Evolutionary conservation across 768 basidiomycete species (phyloP).

Genomic region (Auricularia sp.): DNA sequence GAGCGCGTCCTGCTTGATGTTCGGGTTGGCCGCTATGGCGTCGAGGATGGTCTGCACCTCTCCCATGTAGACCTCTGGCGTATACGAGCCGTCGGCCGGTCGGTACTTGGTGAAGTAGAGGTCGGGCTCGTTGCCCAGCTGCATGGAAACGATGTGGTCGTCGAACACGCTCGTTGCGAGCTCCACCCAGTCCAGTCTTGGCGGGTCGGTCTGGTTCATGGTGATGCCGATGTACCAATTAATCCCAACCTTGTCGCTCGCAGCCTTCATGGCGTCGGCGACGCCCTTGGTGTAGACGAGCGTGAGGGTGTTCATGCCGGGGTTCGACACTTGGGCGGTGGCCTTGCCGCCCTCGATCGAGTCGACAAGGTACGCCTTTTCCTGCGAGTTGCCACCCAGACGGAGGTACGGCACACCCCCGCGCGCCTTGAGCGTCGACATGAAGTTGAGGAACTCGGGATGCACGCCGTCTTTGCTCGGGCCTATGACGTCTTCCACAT

Average conservation of each 20-base stretch:
- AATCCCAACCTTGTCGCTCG: not conserved
- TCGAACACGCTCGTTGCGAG: conserved; percentile 23
- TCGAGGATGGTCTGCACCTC: conserved; percentile 43
- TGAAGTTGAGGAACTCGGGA: conserved; percentile 54
- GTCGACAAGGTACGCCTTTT: conserved; percentile 30
- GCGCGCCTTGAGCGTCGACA: conserved; percentile 57
- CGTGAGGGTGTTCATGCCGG: not conserved
- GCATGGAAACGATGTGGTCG: conserved; percentile 17
- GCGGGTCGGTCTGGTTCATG: conserved; percentile 6
- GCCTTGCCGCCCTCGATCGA: not conserved
- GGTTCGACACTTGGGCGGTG: not conserved
- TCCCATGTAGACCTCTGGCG: conserved; percentile 34
- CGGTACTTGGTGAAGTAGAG: conserved; percentile 16
- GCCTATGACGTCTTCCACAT: not conserved
- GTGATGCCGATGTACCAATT: not conserved
- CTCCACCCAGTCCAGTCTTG: conserved; percentile 13
- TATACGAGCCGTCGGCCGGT: conserved; percentile 15
- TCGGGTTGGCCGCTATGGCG: conserved; percentile 31
- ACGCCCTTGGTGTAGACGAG: not conserved
- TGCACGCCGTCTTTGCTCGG: not conserved
- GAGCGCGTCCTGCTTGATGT: conserved; percentile 24
- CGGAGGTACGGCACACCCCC: conserved; percentile 53
- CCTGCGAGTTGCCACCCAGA: conserved; percentile 76
- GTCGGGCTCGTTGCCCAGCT: conserved; percentile 28
- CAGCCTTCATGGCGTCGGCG: not conserved